Conservation (phyloP, 2,329 filamentous ascomycete genomes). For the Trichoderma sp. region DNA sequence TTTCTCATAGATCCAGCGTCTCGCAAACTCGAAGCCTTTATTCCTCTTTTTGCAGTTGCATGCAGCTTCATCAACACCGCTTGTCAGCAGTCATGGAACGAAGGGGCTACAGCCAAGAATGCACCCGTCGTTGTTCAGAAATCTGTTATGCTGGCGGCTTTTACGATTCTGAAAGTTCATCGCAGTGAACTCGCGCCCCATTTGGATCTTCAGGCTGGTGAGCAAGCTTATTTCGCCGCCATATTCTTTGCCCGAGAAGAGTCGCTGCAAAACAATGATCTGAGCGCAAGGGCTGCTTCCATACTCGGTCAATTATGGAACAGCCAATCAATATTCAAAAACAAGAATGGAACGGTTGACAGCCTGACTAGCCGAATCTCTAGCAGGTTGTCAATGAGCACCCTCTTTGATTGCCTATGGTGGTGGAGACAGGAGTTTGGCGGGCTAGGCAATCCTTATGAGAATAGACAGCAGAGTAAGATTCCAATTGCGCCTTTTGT, state of each 20-base stretch:
- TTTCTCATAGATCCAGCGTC: neutral
- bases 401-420: slow-evolving; percentile 58
- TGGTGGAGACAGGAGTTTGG: slow-evolving; percentile 53
- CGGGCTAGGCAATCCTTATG: slow-evolving; percentile 25
- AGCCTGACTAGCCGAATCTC: slow-evolving; percentile 41
- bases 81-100: neutral
- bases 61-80: neutral
- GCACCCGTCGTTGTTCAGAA: slow-evolving; percentile 23
- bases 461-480: slow-evolving; percentile 18
- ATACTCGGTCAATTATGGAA: slow-evolving; percentile 57
- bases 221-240: slow-evolving; percentile 35
- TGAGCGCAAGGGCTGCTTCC: slow-evolving; percentile 53
- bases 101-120: neutral
- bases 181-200: slow-evolving; percentile 50
- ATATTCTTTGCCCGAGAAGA: neutral
- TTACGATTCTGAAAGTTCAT: slow-evolving; percentile 50
- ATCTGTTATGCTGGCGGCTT: slow-evolving; percentile 47
- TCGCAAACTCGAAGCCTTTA: slow-evolving; percentile 8
- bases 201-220: slow-evolving; percentile 43
- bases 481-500: neutral
- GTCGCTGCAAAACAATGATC: slow-evolving; percentile 48
- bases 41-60: neutral
- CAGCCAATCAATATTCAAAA: slow-evolving; percentile 28
- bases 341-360: slow-evolving; percentile 13
- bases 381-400: slow-evolving; percentile 54